Percentiles rank a stretch among this genome's conserved stretches.
Conservation (phyloP, 129 eudicot species). For the Arctium minus region DNA sequence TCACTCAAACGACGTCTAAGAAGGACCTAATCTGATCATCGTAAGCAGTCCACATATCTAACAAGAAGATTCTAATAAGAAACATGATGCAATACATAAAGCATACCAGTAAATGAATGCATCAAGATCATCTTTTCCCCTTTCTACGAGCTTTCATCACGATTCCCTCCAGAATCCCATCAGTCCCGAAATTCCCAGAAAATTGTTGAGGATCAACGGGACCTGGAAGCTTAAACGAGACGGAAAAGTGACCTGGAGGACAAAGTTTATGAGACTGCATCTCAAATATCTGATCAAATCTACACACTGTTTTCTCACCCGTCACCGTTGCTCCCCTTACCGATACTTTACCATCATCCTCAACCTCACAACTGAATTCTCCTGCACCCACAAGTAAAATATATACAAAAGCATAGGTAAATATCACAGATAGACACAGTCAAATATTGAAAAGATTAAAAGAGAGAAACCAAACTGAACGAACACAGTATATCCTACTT, state of each 20-base stretch:
- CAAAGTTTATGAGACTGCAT: conserved; percentile 91
- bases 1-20: conserved; percentile 12
- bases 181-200: conserved; percentile 70
- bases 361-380: conserved; percentile 89
- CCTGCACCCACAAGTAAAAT: conserved; percentile 38
- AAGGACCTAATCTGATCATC: conserved; percentile 23
- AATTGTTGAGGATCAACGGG: conserved; percentile 80
- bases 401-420: background rate
- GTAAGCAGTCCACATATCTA: conserved; percentile 17
- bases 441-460: background rate
- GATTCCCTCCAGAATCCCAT: conserved; percentile 88
- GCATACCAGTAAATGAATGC: conserved; percentile 12
- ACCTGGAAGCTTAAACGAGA: conserved; percentile 87
- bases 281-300: conserved; percentile 55
- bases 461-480: background rate
- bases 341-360: conserved; percentile 64
- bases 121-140: conserved; percentile 30
- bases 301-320: conserved; percentile 63
- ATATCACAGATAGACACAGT: background rate
- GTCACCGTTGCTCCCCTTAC: conserved; percentile 77
- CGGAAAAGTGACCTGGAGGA: conserved; percentile 86
- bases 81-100: conserved; percentile 18
- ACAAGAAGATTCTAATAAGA: conserved; percentile 18
- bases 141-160: conserved; percentile 50
- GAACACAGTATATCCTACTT: background rate